Percentiles rank a stretch among this genome's conserved stretches.
Evolutionary conservation across 805 yeast species (phyloP).

Genomic region (Schwanniomyces sp.): DNA sequence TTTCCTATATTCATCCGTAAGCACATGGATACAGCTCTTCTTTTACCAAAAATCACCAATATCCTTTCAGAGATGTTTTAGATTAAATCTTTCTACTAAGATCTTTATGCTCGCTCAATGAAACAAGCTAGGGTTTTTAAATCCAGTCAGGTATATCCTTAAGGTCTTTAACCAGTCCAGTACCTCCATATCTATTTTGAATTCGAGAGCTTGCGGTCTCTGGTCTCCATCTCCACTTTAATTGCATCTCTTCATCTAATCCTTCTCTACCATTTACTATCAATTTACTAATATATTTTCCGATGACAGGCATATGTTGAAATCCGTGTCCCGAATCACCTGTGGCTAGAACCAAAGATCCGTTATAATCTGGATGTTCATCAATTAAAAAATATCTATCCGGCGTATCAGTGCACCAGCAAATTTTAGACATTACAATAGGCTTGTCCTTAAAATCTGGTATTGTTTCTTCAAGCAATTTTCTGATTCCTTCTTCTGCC

Average conservation of each 20-base stretch:
- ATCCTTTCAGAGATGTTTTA: not conserved
- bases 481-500: slow-evolving; percentile 23
- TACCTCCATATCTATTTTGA: slow-evolving; percentile 6
- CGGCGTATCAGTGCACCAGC: slow-evolving; percentile 36
- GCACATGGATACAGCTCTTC: too few species aligned
- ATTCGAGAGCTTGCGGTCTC: not conserved
- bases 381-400: slow-evolving; percentile 35
- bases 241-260: slow-evolving; percentile 16
- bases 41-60: too few species aligned
- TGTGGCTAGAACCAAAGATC: slow-evolving; percentile 30
- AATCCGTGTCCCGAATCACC: slow-evolving; percentile 43
- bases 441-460: slow-evolving; percentile 39
- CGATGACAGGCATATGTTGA: slow-evolving; percentile 36
- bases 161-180: slow-evolving; percentile 4
- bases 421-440: slow-evolving; percentile 13
- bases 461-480: slow-evolving; percentile 26
- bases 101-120: not conserved
- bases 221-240: slow-evolving; percentile 10
- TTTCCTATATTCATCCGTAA: too few species aligned
- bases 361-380: slow-evolving; percentile 25
- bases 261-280: slow-evolving; percentile 35
- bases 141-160: slow-evolving; percentile 4
- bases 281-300: slow-evolving; percentile 42
- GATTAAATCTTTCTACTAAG: too few species aligned
- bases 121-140: not conserved